Evolutionary conservation across 225 moss, liverwort and hornwort genomes (phyloP).

Genomic region (Asterella californica): DNA sequence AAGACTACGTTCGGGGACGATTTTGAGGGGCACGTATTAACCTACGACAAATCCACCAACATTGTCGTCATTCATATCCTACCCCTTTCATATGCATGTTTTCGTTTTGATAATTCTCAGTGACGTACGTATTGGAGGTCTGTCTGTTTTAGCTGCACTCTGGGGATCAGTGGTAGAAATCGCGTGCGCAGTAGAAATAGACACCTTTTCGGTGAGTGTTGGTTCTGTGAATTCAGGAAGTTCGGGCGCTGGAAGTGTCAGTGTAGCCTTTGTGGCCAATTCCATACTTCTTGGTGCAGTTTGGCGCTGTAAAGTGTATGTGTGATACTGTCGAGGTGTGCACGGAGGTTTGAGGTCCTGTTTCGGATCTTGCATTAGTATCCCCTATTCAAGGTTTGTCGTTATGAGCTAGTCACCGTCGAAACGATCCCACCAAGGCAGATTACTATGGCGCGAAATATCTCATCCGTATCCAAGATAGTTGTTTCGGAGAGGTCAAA

Average conservation of each 20-base stretch:
- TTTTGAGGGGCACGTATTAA: conserved; percentile 84
- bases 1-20: conserved; percentile 91
- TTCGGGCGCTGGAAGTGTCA: background rate
- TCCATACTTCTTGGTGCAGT: background rate
- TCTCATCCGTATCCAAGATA: background rate
- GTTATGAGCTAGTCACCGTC: background rate
- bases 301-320: background rate
- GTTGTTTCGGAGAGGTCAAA: background rate
- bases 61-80: conserved; percentile 99
- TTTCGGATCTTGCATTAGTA: background rate
- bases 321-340: background rate
- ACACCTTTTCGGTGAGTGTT: background rate
- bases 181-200: background rate
- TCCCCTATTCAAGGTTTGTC: background rate
- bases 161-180: background rate
- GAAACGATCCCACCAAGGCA: background rate
- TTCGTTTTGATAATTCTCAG: background rate
- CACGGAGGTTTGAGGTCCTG: background rate
- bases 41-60: conserved; percentile 73
- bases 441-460: background rate
- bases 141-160: background rate
- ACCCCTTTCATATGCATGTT: conserved; percentile 1
- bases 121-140: background rate
- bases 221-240: background rate
- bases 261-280: background rate